Evolutionary conservation across 2,329 filamentous ascomycete species (phyloP).

Genomic region (Colletotrichum acutatum): DNA sequence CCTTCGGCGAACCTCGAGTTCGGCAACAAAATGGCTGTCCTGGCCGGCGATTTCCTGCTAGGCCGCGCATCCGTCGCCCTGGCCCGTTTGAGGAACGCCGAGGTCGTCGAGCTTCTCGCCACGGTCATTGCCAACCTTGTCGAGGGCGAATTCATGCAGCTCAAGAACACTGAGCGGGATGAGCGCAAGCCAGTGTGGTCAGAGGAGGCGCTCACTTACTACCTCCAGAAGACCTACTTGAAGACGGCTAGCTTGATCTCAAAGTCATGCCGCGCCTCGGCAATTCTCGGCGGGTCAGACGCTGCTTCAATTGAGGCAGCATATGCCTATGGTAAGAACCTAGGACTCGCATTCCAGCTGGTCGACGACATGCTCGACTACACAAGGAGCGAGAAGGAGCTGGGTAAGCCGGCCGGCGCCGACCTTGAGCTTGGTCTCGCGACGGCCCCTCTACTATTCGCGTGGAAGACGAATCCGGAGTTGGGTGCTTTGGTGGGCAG

Average conservation of each 20-base stretch:
- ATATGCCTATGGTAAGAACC: constrained; percentile 91
- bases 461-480: constrained; percentile 90
- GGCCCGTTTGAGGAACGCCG: constrained; percentile 88
- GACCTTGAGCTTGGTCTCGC: constrained; percentile 94
- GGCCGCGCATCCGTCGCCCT: constrained; percentile 93
- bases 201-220: constrained; percentile 90
- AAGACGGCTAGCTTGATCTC: constrained; percentile 97
- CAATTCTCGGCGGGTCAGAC: constrained; percentile 83
- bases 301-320: constrained; percentile 87
- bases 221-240: constrained; percentile 97
- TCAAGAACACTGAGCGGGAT: constrained; percentile 94
- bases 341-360: constrained; percentile 95
- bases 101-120: constrained; percentile 93
- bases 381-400: constrained; percentile 82
- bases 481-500: constrained; percentile 89
- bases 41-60: constrained; percentile 96
- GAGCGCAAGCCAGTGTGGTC: constrained; percentile 87
- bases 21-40: constrained; percentile 98
- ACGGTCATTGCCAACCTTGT: constrained; percentile 98
- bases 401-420: constrained; percentile 95
- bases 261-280: constrained; percentile 92
- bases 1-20: constrained; percentile 95
- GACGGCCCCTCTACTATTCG: constrained; percentile 93
- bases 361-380: constrained; percentile 99
- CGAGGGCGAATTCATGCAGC: constrained; percentile 99